phyloP scores from a whole-genome alignment of 441 rosid species.

The Erodium trifolium region DNA sequence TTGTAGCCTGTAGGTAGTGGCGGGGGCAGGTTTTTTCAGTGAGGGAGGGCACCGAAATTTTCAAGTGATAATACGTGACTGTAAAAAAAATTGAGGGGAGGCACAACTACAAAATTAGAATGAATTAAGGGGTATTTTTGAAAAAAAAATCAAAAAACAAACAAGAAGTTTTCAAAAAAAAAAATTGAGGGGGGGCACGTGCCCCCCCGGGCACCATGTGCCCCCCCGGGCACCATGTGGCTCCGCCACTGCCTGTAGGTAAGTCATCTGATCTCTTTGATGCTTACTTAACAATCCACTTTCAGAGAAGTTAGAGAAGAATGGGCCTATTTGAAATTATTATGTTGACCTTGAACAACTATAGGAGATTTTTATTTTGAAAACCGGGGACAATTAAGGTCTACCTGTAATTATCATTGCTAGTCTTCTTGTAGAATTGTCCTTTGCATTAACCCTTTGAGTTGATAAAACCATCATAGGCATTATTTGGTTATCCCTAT shows the following conservation, averaged over 20 bases:
- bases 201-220: too few relatives aligned
- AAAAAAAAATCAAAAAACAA: too few relatives aligned
- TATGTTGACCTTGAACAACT: not conserved
- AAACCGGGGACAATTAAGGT: not conserved
- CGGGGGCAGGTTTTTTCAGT: too few relatives aligned
- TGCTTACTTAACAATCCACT: not conserved
- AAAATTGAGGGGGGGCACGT: too few relatives aligned
- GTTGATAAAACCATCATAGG: slow-evolving; percentile 28
- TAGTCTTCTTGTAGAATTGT: not conserved
- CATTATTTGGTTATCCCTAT: slow-evolving; percentile 84
- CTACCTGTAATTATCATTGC: not conserved
- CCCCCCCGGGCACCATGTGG: too few relatives aligned
- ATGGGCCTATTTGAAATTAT: not conserved
- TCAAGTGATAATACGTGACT: too few relatives aligned
- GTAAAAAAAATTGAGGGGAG: too few relatives aligned
- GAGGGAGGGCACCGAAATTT: too few relatives aligned
- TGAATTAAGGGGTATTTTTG: too few relatives aligned
- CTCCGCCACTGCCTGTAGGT: slow-evolving; percentile 1
- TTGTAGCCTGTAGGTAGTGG: not conserved
- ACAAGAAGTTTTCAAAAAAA: too few relatives aligned
- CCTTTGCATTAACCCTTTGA: not conserved
- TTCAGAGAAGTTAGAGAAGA: not conserved
- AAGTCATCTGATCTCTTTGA: not conserved
- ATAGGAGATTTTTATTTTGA: not conserved
- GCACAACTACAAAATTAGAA: too few relatives aligned